Percentiles rank a stretch among this genome's conserved stretches.
Evolutionary conservation across 257 asterid species (phyloP).

Genomic region (Paraleonurus japonicus): DNA sequence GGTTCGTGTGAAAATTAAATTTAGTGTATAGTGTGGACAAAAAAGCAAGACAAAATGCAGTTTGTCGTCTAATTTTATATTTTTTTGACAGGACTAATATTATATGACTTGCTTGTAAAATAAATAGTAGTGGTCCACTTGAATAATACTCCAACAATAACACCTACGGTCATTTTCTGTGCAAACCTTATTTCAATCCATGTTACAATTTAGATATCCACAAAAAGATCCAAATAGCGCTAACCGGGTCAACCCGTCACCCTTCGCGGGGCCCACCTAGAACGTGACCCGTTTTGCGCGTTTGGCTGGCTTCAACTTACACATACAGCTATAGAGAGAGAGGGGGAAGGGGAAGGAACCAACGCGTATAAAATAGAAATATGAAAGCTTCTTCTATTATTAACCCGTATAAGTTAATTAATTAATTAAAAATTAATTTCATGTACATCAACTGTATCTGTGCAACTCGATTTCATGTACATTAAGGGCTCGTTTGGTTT

Average conservation of each 20-base stretch:
- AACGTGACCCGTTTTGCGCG: conserved; percentile 38
- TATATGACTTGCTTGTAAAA: neutral
- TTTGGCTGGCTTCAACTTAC: conserved; percentile 23
- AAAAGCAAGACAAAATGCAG: neutral
- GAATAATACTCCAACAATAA: neutral
- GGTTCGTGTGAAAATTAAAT: neutral
- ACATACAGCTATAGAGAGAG: neutral
- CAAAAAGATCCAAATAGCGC: conserved; percentile 4
- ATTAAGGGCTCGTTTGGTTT: too few species aligned
- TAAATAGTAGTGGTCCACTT: neutral
- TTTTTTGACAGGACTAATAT: too few species aligned
- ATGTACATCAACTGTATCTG: too few species aligned
- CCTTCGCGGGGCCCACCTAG: conserved; percentile 27
- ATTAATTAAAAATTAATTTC: too few species aligned
- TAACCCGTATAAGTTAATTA: neutral
- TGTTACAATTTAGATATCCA: neutral
- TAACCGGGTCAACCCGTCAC: conserved; percentile 22
- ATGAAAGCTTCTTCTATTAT: neutral
- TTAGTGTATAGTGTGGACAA: neutral
- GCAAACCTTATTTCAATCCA: neutral
- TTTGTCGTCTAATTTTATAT: neutral
- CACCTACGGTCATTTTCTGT: neutral
- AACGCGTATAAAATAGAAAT: neutral
- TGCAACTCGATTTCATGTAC: too few species aligned
- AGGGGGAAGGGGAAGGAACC: neutral